phyloP scores from a whole-genome alignment of 441 rosid genomes.

The Syzygium malaccense region DNA sequence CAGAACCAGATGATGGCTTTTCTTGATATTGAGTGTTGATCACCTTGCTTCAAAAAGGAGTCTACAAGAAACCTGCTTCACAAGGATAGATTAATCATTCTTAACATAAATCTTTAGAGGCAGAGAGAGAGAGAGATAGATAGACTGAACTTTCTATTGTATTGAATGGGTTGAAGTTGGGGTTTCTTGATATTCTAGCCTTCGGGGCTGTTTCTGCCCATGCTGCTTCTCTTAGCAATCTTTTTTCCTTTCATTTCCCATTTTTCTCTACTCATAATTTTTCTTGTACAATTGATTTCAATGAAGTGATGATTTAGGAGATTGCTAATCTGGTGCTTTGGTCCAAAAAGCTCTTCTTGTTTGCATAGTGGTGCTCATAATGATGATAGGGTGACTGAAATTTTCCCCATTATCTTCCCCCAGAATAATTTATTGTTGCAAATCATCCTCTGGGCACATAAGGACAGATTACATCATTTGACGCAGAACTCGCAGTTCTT shows the following conservation, averaged over 20 bases:
- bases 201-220: neutral
- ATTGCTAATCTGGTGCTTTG: neutral
- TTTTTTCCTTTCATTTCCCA: neutral
- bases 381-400: neutral
- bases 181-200: neutral
- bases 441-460: neutral
- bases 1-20: neutral
- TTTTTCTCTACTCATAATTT: neutral
- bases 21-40: neutral
- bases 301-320: neutral
- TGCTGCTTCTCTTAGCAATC: neutral
- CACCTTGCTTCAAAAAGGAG: neutral
- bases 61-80: neutral
- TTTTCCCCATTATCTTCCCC: neutral
- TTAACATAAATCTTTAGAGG: neutral
- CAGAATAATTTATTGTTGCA: neutral
- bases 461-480: neutral
- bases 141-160: neutral
- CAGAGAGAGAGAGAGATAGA: neutral
- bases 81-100: neutral
- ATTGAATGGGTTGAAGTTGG: neutral
- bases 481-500: neutral
- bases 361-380: neutral
- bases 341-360: neutral
- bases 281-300: neutral